A percentile compares a stretch with the other conserved stretches of the same genome.
Conservation (phyloP, 1,139 yeast species). For the Taiozyma sp. region DNA sequence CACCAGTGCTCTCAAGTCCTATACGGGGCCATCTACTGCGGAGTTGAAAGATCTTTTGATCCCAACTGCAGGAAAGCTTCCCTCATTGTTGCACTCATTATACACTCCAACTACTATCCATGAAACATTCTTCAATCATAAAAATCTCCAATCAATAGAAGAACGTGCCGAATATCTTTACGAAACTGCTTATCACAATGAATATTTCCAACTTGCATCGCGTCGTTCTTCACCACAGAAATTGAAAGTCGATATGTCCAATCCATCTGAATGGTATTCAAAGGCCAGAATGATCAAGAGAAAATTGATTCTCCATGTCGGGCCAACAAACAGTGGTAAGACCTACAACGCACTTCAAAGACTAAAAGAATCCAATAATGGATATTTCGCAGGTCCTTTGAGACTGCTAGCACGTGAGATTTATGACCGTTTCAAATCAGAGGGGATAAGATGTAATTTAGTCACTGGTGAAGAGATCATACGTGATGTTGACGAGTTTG, state of each 20-base stretch:
- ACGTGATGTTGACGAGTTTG: constrained; percentile 61
- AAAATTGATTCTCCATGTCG: constrained; percentile 83
- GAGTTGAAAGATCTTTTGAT: constrained; percentile 2
- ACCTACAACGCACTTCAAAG: constrained; percentile 78
- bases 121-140: constrained; percentile 4
- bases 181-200: constrained; percentile 11
- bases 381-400: constrained; percentile 94
- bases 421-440: constrained; percentile 69
- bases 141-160: background rate
- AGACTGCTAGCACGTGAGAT: constrained; percentile 88
- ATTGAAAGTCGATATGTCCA: constrained; percentile 41
- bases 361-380: constrained; percentile 65
- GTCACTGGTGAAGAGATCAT: constrained; percentile 93
- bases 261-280: constrained; percentile 89
- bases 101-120: background rate
- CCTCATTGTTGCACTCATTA: background rate
- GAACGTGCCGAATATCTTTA: constrained; percentile 8
- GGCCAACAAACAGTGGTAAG: constrained; percentile 98
- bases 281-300: constrained; percentile 78
- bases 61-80: constrained; percentile 3
- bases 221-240: constrained; percentile 25
- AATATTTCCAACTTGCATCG: constrained; percentile 12
- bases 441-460: constrained; percentile 71
- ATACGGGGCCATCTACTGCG: background rate
- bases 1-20: background rate